phyloP scores from a whole-genome alignment of 345 rosid species.

The Rhodamnia rubescens region DNA sequence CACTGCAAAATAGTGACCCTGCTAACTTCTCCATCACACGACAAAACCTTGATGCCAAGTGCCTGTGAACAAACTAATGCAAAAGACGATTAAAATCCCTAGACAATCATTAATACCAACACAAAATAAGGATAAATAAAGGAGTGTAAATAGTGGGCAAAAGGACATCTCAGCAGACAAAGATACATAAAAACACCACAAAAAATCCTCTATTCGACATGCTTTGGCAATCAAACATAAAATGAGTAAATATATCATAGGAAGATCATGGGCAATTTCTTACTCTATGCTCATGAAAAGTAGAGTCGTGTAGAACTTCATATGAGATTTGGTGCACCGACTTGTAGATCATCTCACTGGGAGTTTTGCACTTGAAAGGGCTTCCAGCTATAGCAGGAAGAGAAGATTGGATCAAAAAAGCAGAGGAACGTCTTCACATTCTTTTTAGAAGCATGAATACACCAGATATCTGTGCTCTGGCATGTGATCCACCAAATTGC shows the following conservation, averaged over 20 bases:
- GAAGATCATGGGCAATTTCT: conserved; percentile 4
- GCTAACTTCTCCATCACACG: conserved; percentile 37
- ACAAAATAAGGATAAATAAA: not conserved
- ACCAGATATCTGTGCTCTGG: conserved; percentile 74
- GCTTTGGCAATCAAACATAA: not conserved
- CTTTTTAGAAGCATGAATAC: conserved; percentile 47
- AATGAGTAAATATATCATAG: not conserved
- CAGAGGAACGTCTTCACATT: conserved; percentile 56
- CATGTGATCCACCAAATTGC: conserved; percentile 72
- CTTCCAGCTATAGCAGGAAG: conserved; percentile 24
- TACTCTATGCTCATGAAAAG: conserved; percentile 67
- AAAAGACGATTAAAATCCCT: not conserved
- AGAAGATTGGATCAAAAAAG: conserved; percentile 35
- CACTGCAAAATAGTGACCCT: conserved; percentile 13
- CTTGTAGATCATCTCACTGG: conserved; percentile 20
- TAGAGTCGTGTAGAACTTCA: conserved; percentile 51
- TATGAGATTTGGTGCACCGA: conserved; percentile 40
- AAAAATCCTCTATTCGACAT: not conserved
- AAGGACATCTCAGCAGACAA: not conserved
- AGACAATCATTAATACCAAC: not conserved
- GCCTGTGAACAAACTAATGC: conserved; percentile 79
- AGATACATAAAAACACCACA: not conserved
- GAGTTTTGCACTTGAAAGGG: conserved; percentile 7
- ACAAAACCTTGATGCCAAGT: conserved; percentile 55
- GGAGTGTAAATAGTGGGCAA: not conserved